Percentiles rank a stretch among this genome's conserved stretches.
phyloP scores from a whole-genome alignment of 768 basidiomycete species.

The Tylopilus cervinicoccineus region DNA sequence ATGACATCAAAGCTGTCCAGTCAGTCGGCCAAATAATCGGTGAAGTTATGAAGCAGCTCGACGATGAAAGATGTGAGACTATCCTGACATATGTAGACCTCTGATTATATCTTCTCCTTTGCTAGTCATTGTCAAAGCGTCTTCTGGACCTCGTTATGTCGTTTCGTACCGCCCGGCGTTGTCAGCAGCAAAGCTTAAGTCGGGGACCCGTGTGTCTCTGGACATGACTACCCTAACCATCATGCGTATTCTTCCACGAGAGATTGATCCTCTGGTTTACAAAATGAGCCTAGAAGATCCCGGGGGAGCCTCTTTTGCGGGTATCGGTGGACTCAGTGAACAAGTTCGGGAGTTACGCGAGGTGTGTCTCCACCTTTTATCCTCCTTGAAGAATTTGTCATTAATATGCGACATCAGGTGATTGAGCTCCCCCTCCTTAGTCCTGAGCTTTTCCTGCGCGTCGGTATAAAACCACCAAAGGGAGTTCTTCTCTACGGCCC shows the following conservation, averaged over 20 bases:
- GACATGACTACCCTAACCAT: conserved; percentile 99
- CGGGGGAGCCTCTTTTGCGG: conserved; percentile 91
- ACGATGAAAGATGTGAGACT: conserved; percentile 90
- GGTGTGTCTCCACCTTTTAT: conserved; percentile 40
- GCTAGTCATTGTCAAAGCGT: conserved; percentile 96
- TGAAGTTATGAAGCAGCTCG: conserved; percentile 97
- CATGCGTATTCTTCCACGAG: conserved; percentile 96
- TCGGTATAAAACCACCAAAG: conserved; percentile 95
- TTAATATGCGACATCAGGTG: conserved; percentile 46
- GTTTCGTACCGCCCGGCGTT: conserved; percentile 94
- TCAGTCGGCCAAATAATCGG: conserved; percentile 99
- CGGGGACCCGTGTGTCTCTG: conserved; percentile 91
- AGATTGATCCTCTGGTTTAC: conserved; percentile 97
- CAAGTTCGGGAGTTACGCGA: conserved; percentile 97
- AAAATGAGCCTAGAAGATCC: conserved; percentile 99
- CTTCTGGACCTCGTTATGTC: conserved; percentile 96
- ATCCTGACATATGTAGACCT: not conserved
- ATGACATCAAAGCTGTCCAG: conserved; percentile 98
- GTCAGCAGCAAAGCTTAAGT: conserved; percentile 87
- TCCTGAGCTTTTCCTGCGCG: conserved; percentile 92
- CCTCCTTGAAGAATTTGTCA: not conserved
- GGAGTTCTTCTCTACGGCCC: conserved; percentile 96
- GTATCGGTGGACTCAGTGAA: conserved; percentile 92
- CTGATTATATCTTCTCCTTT: not conserved
- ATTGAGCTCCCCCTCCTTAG: conserved; percentile 94